Evolutionary conservation across 305 asterid genomes (phyloP).

Genomic region (Petunia hybrid): DNA sequence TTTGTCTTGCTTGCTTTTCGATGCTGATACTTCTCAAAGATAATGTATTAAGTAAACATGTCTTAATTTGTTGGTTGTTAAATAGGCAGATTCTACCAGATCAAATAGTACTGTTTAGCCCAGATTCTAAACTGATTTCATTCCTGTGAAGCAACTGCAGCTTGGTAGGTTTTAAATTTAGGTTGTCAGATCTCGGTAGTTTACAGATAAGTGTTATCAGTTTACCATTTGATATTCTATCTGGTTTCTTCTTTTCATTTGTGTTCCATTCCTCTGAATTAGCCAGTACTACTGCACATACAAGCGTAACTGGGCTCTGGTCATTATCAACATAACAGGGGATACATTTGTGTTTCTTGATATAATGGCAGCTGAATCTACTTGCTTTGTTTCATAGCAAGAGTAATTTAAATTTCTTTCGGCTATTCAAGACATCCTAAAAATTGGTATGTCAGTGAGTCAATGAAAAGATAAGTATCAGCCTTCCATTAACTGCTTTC

Average conservation of each 20-base stretch:
- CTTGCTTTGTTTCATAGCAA: not conserved
- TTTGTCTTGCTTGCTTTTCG: not conserved
- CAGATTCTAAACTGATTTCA: constrained; percentile 3
- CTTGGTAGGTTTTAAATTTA: constrained; percentile 7
- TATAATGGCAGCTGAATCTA: constrained; percentile 1
- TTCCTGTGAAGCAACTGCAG: constrained; percentile 20
- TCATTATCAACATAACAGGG: constrained; percentile 25
- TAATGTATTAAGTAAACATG: not conserved
- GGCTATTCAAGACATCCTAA: not conserved
- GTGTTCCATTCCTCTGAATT: not conserved
- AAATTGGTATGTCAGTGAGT: constrained; percentile 2
- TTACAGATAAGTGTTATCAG: not conserved
- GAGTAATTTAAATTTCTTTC: not conserved
- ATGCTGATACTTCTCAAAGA: not conserved
- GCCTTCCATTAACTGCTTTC: constrained; percentile 20
- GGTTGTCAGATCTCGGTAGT: constrained; percentile 8
- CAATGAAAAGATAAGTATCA: constrained; percentile 29
- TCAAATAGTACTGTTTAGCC: not conserved
- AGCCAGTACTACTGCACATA: not conserved
- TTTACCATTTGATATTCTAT: constrained; percentile 12
- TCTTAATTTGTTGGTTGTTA: not conserved
- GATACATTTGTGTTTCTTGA: constrained; percentile 5
- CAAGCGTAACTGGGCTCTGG: not conserved
- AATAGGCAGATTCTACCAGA: constrained; percentile 20
- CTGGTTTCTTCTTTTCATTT: not conserved